phyloP scores from a whole-genome alignment of 495 filamentous ascomycete genomes.

The Podospora tetraspora region DNA sequence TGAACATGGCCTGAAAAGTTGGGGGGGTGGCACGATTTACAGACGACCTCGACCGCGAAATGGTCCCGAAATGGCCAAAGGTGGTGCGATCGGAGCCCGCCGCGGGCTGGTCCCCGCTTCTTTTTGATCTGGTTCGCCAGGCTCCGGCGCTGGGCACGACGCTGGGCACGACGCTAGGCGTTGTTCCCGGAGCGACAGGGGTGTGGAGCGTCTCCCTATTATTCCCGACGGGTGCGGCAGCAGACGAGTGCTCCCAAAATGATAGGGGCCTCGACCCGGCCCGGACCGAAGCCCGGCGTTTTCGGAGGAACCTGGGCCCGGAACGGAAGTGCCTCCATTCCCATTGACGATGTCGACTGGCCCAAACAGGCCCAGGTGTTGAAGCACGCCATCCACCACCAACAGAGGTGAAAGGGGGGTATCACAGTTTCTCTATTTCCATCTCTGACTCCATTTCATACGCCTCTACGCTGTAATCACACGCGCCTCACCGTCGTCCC shows the following conservation, averaged over 20 bases:
- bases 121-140: neutral
- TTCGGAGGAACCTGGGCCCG: neutral
- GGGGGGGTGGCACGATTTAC: slow-evolving; percentile 12
- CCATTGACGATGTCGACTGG: neutral
- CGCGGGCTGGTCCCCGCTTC: slow-evolving; percentile 2
- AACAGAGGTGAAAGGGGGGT: slow-evolving; percentile 4
- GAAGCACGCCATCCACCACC: too few species aligned
- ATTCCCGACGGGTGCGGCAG: neutral
- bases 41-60: slow-evolving; percentile 2
- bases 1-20: neutral
- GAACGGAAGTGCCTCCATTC: neutral
- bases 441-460: too few species aligned
- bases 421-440: slow-evolving; percentile 17
- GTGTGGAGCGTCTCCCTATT: neutral
- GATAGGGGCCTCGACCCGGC: neutral
- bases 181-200: neutral
- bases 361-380: too few species aligned
- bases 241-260: neutral
- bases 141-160: neutral
- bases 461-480: slow-evolving; percentile 1
- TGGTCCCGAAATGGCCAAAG: neutral
- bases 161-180: neutral
- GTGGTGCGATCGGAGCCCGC: slow-evolving; percentile 19
- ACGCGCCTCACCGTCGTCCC: slow-evolving; percentile 62
- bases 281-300: neutral